Conservation (phyloP, 2,329 filamentous ascomycete genomes). For the Sordariomycetes sp. region DNA sequence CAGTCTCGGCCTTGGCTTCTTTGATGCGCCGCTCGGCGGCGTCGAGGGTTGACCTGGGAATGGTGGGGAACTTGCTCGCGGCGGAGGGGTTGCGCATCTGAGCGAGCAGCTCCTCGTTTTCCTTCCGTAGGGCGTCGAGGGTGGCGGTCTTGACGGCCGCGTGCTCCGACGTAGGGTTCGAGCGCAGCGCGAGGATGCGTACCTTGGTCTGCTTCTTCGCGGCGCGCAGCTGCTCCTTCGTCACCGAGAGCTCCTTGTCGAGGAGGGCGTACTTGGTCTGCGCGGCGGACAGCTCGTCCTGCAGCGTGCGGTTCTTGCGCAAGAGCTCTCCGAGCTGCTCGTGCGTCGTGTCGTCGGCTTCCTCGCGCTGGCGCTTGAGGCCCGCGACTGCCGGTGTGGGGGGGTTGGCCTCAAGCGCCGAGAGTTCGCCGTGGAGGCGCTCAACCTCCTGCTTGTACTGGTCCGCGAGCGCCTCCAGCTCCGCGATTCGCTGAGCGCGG, state of each 20-base stretch:
- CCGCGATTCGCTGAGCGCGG: constrained; percentile 60
- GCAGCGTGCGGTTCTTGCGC: constrained; percentile 78
- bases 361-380: constrained; percentile 51
- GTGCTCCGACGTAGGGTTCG: constrained; percentile 81
- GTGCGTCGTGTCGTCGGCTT: constrained; percentile 42
- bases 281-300: constrained; percentile 59
- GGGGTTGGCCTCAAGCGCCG: constrained; percentile 37
- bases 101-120: constrained; percentile 71
- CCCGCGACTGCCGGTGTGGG: constrained; percentile 27
- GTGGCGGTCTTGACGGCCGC: constrained; percentile 77
- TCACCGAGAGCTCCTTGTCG: constrained; percentile 61
- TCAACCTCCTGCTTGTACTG: constrained; percentile 75
- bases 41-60: constrained; percentile 66
- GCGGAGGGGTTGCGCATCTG: constrained; percentile 43
- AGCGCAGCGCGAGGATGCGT: constrained; percentile 71
- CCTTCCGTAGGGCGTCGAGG: constrained; percentile 61
- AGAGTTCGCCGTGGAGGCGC: constrained; percentile 60
- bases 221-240: constrained; percentile 56
- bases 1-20: constrained; percentile 54
- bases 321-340: constrained; percentile 70
- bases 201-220: constrained; percentile 57
- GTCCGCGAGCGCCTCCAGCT: constrained; percentile 78
- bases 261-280: constrained; percentile 60
- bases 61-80: constrained; percentile 38
- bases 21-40: constrained; percentile 63